Conservation (phyloP, 176 grass and related monocot genomes). For the Triticum timopheevii region DNA sequence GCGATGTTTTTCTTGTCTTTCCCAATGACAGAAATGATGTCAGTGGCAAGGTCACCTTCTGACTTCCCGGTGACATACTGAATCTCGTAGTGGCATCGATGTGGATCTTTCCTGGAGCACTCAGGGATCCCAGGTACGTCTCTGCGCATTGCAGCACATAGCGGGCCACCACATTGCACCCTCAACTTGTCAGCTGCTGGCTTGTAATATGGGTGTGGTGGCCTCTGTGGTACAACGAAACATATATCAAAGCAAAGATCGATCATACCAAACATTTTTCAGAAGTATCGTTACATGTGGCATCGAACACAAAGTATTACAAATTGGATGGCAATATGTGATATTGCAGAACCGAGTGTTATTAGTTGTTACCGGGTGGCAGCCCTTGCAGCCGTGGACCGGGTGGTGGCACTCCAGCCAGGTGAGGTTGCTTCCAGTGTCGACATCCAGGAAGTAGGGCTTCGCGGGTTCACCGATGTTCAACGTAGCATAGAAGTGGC, state of each 20-base stretch:
- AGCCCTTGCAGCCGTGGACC: not conserved
- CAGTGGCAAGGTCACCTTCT: not conserved
- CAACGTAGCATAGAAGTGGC: not conserved
- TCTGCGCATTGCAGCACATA: not conserved
- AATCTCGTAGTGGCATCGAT: not conserved
- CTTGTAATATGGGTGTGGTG: not conserved
- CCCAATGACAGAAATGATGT: not conserved
- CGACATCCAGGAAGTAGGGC: not conserved
- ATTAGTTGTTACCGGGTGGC: not conserved
- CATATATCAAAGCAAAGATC: too few relatives aligned
- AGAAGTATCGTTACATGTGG: too few relatives aligned
- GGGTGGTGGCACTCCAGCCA: not conserved
- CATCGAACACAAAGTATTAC: too few relatives aligned
- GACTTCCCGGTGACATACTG: not conserved
- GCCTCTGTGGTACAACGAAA: not conserved
- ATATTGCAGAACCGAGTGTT: not conserved
- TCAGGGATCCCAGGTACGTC: not conserved
- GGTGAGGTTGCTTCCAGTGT: not conserved
- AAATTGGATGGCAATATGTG: not conserved
- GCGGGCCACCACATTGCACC: not conserved
- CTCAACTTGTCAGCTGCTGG: not conserved
- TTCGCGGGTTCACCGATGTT: not conserved
- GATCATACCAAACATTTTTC: too few relatives aligned
- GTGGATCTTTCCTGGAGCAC: constrained; percentile 24
- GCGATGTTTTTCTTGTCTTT: not conserved